These are phyloP conservation scores for Akanthomyces uredinophilus DNA, from an alignment of 2,329 filamentous ascomycete genomes.

Conservation along the genomic window DNA sequence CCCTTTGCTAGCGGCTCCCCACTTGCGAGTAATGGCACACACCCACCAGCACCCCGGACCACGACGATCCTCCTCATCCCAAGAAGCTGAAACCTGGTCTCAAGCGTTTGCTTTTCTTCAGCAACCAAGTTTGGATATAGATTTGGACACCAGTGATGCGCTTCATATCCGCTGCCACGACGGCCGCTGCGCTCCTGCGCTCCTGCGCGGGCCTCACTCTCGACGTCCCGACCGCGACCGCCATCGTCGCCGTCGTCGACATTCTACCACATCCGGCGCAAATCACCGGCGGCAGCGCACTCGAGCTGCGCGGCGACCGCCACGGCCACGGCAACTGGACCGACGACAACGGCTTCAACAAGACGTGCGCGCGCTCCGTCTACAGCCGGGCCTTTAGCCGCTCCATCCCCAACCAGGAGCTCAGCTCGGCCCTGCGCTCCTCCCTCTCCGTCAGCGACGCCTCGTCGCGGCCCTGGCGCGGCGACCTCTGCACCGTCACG, in stretches of 20 bases:
- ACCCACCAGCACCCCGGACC: background rate
- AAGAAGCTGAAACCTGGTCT: background rate
- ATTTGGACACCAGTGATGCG: background rate
- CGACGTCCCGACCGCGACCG: background rate
- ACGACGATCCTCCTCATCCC: background rate
- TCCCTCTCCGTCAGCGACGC: background rate
- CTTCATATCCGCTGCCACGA: background rate
- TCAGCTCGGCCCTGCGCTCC: background rate
- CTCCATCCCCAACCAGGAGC: background rate
- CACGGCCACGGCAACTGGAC: background rate
- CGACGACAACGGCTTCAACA: background rate
- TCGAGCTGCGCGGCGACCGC: background rate
- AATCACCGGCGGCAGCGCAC: background rate
- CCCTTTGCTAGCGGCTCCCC: constrained; percentile 9
- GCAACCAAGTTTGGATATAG: background rate
- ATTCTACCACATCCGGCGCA: background rate
- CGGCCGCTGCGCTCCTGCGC: background rate
- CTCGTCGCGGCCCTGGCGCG: background rate
- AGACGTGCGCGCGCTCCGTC: constrained; percentile 7
- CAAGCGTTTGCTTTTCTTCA: background rate
- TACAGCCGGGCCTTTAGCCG: background rate
- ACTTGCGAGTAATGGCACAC: constrained; percentile 7
- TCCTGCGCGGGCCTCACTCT: background rate
- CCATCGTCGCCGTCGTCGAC: background rate
- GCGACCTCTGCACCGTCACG: constrained; percentile 11